Evolutionary conservation across 1,139 yeast genomes (phyloP), one percentile per base, ranked within the genome.

Genomic region (Taiozyma sp.): DNA sequence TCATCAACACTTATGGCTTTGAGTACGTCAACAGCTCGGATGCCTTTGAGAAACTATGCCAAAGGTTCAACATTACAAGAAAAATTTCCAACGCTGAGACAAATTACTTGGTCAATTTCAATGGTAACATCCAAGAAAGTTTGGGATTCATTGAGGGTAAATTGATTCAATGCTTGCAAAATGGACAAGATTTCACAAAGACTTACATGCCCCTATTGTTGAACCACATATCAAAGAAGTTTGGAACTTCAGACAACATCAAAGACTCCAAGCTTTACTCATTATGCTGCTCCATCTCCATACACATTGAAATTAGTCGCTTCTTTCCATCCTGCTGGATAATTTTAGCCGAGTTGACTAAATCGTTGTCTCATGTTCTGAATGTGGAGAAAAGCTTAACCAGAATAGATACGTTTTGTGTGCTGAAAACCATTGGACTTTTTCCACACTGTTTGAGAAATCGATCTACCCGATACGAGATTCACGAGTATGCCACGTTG

Each of bases 241-340:
- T 51, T 38, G 56, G 52, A 0, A 4, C 48, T 1, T 45, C 54
- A 8, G 53, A 50, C 4, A 43, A 45, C 5, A 24, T 55, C 10
- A n/a, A 49, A 12, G 58, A 54, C n/a, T 59, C 64, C 1, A 57
- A 54, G 32, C 22, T 59, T 0, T 60, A 53, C 41, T 45, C 57
- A 9, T 13, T 62, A 2, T 55, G 59, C 28, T 57, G 61, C 29
- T 50, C 54, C 1, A 47, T 60, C 1, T 58, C 62, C 2, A 46
- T 51, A 6, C 59, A 58, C 45, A 47, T 59, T 32, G 57, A 58
- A 8, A 7, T 51, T 2, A 27, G 58, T 8, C 40, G 45, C 1
- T 36, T 22, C 6, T 44, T 48, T 27, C 48, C 59, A 3, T 49
- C 55, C 4, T 55, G 57, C 23, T 60, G 63, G 61, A 48, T 55